Base-by-base conservation (phyloP, 2,329 filamentous ascomycete genomes). In the Balansia obtecta region DNA sequence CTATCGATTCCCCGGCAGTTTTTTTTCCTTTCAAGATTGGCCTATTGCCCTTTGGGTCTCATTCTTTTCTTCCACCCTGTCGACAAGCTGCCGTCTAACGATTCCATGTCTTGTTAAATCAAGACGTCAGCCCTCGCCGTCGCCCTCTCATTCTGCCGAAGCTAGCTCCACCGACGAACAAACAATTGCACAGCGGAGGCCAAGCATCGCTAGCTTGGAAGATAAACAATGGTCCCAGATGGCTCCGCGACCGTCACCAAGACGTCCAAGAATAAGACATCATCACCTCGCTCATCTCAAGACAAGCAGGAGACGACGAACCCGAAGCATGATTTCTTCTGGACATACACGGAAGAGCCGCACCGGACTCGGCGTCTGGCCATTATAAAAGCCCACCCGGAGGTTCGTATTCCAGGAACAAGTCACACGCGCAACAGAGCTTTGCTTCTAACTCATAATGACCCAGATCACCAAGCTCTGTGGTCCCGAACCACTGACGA, bases 301-400 rank as follows among this genome's bases (percentile, higher is more conserved):
- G 53, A 56, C 41, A 51, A 57, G n/a, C 53, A 59, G 16, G 50
- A 53, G 38, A 54, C 45, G 34, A 46, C 56, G 38, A 54, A 59
- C 20, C 55, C 61, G 46, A 63, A 70, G 51, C 62, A 67, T 49
- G 67, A 76, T 66, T 97, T 97, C 76, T 95, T 95, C 72, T 97
- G 94, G 93, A 95, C 93, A 40, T 97, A 98, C 65, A 96, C 93
- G 10, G 93, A 98, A 68, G 93, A 98, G 70, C 93, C 93, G 54
- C 93, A 98, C 69, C 82, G 89, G 58, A 93, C 91, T 33, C 77
- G 93, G 59, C 80, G 93, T 51, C 80, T 91, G 60, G 88, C 89
- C 54, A 98, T 98, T 61, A 97, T 98, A 70, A 97, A 96, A 73
- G 90, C 91, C 50, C 91, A 98, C 65, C 93, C 93, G 45, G 91